Conservation (phyloP, 108 stramenopile genomes). For the Cyclotella sp. region DNA sequence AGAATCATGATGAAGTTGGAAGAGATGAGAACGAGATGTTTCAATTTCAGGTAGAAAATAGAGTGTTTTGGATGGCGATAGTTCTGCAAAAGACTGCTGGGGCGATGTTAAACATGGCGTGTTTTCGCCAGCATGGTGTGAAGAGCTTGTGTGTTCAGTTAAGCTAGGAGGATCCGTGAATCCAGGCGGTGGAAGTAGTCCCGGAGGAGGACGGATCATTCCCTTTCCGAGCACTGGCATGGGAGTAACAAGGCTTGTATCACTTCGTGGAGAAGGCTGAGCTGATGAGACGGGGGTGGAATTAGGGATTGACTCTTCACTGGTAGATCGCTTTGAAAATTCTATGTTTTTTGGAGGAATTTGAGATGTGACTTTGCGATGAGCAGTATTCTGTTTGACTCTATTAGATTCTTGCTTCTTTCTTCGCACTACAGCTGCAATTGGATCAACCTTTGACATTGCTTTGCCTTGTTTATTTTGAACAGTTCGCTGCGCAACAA, state of each 20-base stretch:
- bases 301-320: slow-evolving; percentile 18
- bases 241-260: not conserved
- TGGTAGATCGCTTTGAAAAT: not conserved
- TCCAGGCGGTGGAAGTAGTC: slow-evolving; percentile 50
- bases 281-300: slow-evolving; percentile 30
- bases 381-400: not conserved
- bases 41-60: not conserved
- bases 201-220: slow-evolving; percentile 41
- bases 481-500: too few relatives aligned
- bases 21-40: slow-evolving; percentile 6
- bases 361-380: not conserved
- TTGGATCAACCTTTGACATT: too few relatives aligned
- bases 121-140: not conserved
- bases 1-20: slow-evolving; percentile 16
- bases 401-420: not conserved
- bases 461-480: too few relatives aligned
- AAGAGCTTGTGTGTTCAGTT: slow-evolving; percentile 15
- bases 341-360: not conserved
- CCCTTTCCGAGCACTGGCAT: not conserved
- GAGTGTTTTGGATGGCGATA: slow-evolving; percentile 27
- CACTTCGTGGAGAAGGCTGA: slow-evolving; percentile 17
- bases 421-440: too few relatives aligned
- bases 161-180: slow-evolving; percentile 27
- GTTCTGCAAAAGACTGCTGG: slow-evolving; percentile 12
- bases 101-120: slow-evolving; percentile 28